These are phyloP conservation scores for Manihot esculenta DNA, from an alignment of 441 rosid species.

Conservation along the genomic window DNA sequence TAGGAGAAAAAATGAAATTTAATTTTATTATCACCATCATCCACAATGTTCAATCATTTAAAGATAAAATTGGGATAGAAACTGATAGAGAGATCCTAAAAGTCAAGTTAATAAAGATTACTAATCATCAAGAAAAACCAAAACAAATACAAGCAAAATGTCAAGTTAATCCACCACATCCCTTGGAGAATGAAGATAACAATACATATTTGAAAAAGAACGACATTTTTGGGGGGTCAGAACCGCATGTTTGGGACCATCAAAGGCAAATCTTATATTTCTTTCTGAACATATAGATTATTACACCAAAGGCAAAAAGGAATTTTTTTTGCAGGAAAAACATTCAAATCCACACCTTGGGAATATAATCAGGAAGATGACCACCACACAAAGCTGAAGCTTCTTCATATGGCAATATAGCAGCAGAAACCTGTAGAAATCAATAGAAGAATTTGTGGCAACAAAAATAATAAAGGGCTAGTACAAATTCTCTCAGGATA, in stretches of 20 bases:
- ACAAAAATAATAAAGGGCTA: neutral
- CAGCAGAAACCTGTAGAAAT: constrained; percentile 49
- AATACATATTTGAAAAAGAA: neutral
- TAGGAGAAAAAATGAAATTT: neutral
- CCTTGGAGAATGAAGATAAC: neutral
- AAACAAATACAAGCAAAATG: neutral
- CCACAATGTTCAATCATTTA: neutral
- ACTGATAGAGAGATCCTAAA: neutral
- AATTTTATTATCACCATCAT: neutral
- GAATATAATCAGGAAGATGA: constrained; percentile 73
- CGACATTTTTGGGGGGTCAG: neutral
- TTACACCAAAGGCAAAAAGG: neutral
- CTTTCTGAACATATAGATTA: neutral
- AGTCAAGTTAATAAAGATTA: neutral
- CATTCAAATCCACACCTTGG: constrained; percentile 42
- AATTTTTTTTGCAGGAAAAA: neutral
- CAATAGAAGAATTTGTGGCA: constrained; percentile 12
- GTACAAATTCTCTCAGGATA: neutral
- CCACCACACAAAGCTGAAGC: constrained; percentile 74
- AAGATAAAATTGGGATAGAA: neutral
- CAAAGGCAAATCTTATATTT: neutral
- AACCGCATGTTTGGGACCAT: neutral
- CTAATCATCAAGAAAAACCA: neutral
- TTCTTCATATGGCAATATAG: constrained; percentile 57
- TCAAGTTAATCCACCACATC: neutral